Base-by-base conservation (phyloP, 2,329 filamentous ascomycete genomes). In the Fusarium virguliforme region DNA sequence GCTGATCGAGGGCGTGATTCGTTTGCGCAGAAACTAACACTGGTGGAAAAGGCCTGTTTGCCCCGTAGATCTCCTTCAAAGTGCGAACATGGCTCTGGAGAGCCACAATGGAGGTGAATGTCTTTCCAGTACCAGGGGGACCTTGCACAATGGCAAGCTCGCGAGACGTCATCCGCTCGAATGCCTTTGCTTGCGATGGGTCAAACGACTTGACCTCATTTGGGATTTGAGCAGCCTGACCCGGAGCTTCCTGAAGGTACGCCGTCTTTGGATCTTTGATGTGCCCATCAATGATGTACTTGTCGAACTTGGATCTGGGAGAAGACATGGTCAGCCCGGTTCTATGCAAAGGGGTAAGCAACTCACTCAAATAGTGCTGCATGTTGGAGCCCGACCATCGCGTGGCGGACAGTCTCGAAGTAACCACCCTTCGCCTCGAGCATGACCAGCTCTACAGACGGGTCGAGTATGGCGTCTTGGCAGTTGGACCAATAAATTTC, bases 1-100 rank as follows among this genome's bases (percentile, higher is more conserved):
- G 84, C 76, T 97, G 94, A 73, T 98, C 94, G 0, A 97, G 83
- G 0, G 94, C 94, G 79, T 97, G 94, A 65, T 98, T 98, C 0
- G 94, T 98, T 74, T 97, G 94, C 8, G 94, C 94, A 0, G 94
- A 88, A 4, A 97, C 85, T 22, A 97, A 85, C 32, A 98, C 90
- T 0, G 93, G 93, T 2, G 70, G 59, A 3, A 41, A 35, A 6
- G 62, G 1, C 6, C 61, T 30, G 3, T 50, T 40, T 13, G 46
- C 50, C 63, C 91, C 89, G 0, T 80, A 83, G 2, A 77, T 74
- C 3, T 79, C 77, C 75, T 88, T 85, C 59, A 95, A 82, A 1
- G 91, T 84, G 51, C 88, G 89, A 2, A 80, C 56, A 3, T 75
- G 68, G 32, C 77, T 80, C 13, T 79, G 71, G 9, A 98, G 79